Base-by-base conservation (phyloP, 108 stramenopile species). In the Cyclotella atomus region DNA sequence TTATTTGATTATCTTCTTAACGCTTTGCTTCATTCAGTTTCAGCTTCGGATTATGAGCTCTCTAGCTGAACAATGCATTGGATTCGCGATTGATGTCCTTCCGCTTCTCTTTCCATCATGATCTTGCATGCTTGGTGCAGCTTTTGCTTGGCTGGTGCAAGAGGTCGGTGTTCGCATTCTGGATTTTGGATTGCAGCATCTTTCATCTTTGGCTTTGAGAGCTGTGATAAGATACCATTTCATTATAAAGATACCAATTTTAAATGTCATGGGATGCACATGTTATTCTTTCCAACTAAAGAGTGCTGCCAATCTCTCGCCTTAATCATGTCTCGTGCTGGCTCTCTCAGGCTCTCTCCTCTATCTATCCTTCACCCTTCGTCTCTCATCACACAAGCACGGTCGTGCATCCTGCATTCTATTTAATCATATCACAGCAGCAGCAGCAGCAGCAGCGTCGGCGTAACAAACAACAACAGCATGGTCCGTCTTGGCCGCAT, bases 401-500 rank as follows among this genome's bases (percentile, higher is more conserved):
- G n/a, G n/a, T n/a, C n/a, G n/a, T n/a, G n/a, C n/a, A n/a, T n/a
- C n/a, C n/a, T n/a, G n/a, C n/a, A n/a, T n/a, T n/a, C n/a, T n/a
- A n/a, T n/a, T n/a, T n/a, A n/a, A n/a, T n/a, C 38, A 41, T 12
- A 41, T 12, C 38, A 41, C 7, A 41, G 38, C 38, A 41, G 12
- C n/a, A n/a, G n/a, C n/a, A 41, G 7, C 7, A 41, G 38, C 38
- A 56, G 27, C 6, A 16, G 8, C 6, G 28, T 5, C 55, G 6
- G 25, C 25, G 28, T 5, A 7, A 2, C 10, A 30, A 57, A 32
- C 12, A 57, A 8, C 61, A 10, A 41, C 43, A 55, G 55, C 68
- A 70, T 70, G 68, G 68, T 57, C 43, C 54, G 56, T 25, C 55
- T 70, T 6, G 56, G 41, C 56, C 68, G 56, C 12, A 57, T 45